Evolutionary conservation across 139 green algal species (phyloP), one percentile per base, ranked within the genome.

Genomic region (Tetratostichococcus sp.): DNA sequence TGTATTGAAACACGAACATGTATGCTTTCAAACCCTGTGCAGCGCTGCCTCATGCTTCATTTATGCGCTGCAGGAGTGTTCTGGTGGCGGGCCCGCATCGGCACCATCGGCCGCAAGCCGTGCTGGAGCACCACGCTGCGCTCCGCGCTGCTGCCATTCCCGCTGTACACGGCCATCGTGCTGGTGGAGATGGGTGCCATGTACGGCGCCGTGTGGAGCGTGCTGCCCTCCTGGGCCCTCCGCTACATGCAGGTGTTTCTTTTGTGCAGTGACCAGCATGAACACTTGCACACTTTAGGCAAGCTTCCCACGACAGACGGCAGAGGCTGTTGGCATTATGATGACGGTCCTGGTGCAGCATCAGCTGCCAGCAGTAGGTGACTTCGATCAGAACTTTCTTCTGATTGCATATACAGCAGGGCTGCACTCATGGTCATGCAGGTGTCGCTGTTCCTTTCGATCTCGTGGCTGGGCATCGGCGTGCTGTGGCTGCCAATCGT

Each of bases 71-170:
- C 79, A 32, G 80, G 80, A 1, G 30, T 43, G 42, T 85, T 85
- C 67, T 85, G 80, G 80, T 85, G 80, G 80, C 71, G 80, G 17
- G 73, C 69, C 43, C 77, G 68, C 43, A 77, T 77, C 43, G 69
- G 43, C 50, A 62, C 50, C 50, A 62, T 2, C 34, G 75, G 75
- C n/a, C 57, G 80, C 26, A 79, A 77, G 75, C 59, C 79, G 4
- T 78, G 72, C 71, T 43, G 30, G 57, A 76, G 34, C 33, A 31
- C n/a, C 43, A 72, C 39, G 70, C 57, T 65, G 71, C 22, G 50
- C 43, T 33, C 57, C 35, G 66, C 70, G 17, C 58, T 82, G 19
- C 39, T 82, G 65, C 77, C 77, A 19, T 75, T 82, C 71, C 39
- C 66, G 42, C n/a, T 65, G 28, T 72, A 75, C 65, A 32, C 67